Conservation (phyloP, 2,329 filamentous ascomycete species). For the Stagonosporopsis vannaccii region DNA sequence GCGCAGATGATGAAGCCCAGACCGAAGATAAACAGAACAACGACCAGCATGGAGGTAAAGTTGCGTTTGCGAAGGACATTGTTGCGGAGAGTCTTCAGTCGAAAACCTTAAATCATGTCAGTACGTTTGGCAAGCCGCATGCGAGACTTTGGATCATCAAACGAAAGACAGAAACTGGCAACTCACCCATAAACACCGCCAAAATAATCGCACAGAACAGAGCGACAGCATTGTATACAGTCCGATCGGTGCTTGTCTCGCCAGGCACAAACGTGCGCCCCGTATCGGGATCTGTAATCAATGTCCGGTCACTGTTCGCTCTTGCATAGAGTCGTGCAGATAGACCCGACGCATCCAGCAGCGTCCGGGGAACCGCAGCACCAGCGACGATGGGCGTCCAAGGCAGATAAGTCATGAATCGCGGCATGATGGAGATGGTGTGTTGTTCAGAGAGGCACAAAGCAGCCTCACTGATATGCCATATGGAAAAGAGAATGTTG, state of each 20-base stretch:
- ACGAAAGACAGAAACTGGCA: neutral
- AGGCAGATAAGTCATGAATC: conserved; percentile 1
- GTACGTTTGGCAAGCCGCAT: neutral
- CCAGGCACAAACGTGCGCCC: conserved; percentile 18
- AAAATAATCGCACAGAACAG: conserved; percentile 19
- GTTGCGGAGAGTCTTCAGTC: conserved; percentile 20
- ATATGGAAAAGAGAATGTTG: neutral
- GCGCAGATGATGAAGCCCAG: conserved; percentile 24
- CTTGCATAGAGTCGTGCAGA: neutral
- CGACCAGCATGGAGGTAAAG: conserved; percentile 27
- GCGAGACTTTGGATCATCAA: neutral
- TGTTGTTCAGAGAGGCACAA: neutral
- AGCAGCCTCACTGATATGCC: neutral
- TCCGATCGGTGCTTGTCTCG: conserved; percentile 19
- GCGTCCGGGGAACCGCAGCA: neutral
- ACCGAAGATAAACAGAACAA: conserved; percentile 20
- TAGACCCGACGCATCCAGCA: neutral
- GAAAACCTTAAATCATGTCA: conserved; percentile 15
- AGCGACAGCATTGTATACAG: conserved; percentile 20
- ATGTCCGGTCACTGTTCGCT: conserved; percentile 11
- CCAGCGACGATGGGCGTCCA: conserved; percentile 2
- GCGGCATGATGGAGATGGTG: neutral
- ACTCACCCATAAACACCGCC: conserved; percentile 19
- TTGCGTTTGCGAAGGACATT: conserved; percentile 23
- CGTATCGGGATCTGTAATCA: conserved; percentile 20